Conservation (phyloP, 306 rosid species). For the Boehmeria nivea region DNA sequence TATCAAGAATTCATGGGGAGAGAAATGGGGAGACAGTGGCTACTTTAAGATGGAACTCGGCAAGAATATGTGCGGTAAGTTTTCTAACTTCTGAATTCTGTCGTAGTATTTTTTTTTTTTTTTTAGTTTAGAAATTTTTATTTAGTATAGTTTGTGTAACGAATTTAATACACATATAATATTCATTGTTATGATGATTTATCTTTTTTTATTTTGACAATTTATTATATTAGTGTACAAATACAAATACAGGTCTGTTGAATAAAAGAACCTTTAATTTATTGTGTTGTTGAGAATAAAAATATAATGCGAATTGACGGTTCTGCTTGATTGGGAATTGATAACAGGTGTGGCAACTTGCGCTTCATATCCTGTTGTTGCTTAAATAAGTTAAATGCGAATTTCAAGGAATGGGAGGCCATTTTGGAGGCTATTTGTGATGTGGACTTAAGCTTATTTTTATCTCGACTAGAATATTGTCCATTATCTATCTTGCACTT, state of each 20-base stretch:
- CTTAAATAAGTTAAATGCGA: slow-evolving; percentile 23
- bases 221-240: too few relatives aligned
- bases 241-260: too few relatives aligned
- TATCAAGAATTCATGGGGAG: slow-evolving; percentile 90
- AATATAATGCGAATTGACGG: background rate
- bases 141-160: too few relatives aligned
- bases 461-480: too few relatives aligned
- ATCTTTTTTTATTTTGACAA: too few relatives aligned
- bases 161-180: too few relatives aligned
- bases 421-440: too few relatives aligned
- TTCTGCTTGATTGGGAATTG: background rate
- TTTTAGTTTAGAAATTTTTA: background rate
- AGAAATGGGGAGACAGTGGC: slow-evolving; percentile 75
- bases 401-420: too few relatives aligned
- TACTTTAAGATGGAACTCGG: slow-evolving; percentile 95
- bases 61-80: slow-evolving; percentile 96
- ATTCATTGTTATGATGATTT: too few relatives aligned
- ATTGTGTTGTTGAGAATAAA: background rate
- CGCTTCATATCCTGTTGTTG: slow-evolving; percentile 84
- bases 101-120: too few relatives aligned
- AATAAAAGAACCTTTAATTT: background rate
- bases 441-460: too few relatives aligned
- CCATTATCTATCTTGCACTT: too few relatives aligned
- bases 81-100: background rate
- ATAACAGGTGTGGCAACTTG: slow-evolving; percentile 84